Base-by-base conservation (phyloP, 805 yeast species). In the Candida michaelii region DNA sequence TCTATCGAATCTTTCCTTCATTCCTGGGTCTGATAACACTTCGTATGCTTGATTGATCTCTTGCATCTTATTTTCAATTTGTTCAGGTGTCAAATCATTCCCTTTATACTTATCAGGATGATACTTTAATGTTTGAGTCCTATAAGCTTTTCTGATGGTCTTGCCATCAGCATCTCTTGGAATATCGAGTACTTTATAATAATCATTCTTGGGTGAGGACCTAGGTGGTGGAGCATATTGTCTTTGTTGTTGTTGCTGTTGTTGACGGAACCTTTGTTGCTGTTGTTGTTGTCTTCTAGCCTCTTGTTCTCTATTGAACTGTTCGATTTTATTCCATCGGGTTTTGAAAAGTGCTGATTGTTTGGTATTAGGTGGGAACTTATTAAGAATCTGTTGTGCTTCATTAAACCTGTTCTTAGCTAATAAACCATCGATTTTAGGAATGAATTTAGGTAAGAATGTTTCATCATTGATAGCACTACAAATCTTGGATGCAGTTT, bases 31-130 rank as follows among this genome's bases (percentile, higher is more conserved):
- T 8, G 89, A 77, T 27, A 91, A 70, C 2, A 84, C 82, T 58
- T 89, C 97, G 62, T 93, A 89, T 0, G 98, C 98, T 57, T 85
- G 88, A 62, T 91, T 93, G 49, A 91, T 86, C 42, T 84, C 90
- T 36, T 95, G 89, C 90, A 91, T 93, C 54, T 85, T 87, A 38
- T 70, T 70, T 62, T 89, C 96, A 27, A 85, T 83, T 45, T 84
- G 77, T 24, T 82, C 87, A 21, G 78, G 74, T 7, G 82, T 71
- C 46, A 84, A 59, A 29, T 83, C 87, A 27, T 80, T 82, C 1
- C 72, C 71, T 54, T 80, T 81, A 58, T 86, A 83, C 60, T 91
- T 93, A 63, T 91, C 99, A 0, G 99, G 99, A 58, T 91, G 99
- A 60, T 76, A 88, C 56, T 81, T 81, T 55, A 84, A 83, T 27